Evolutionary conservation across 805 yeast genomes (phyloP), one percentile per base, ranked within the genome.

Genomic region (Ogataea polymorpha): DNA sequence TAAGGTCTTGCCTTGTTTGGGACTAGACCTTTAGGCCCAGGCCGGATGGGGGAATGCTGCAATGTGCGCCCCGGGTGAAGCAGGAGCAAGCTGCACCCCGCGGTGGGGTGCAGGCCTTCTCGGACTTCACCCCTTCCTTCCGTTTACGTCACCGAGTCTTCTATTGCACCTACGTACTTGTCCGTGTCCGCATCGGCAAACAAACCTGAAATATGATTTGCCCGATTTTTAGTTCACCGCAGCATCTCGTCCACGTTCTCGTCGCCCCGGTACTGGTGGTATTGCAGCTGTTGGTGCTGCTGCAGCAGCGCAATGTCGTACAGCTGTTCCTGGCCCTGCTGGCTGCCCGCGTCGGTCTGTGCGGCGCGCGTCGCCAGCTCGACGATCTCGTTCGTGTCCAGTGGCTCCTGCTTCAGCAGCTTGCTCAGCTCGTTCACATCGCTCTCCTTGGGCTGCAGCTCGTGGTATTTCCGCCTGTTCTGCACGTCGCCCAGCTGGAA

Each of bases 341-440:
- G 28, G 5, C 26, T 12, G 20, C 27, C 17, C 16, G 37, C n/a
- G 16, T 51, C 54, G 35, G 42, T 41, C 39, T 48, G 51, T 15
- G 55, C 55, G 3, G 55, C 58, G 15, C 58, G 37, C 14, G 53
- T 48, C 3, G 58, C 58, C 20, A 53, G 43, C 40, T 50, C 55
- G 17, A 51, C 58, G 24, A 53, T 51, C 31, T 51, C 54, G 35
- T 44, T 48, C 7, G 54, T 46, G 28, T 53, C 50, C 41, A 53
- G 40, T 11, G 39, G 50, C 17, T 48, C 50, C 29, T 51, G 55
- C 32, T 50, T 49, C 16, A 53, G 42, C 30, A 53, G 35, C 30
- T 44, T 51, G 6, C 55, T 45, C 14, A 53, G 40, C 33, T 49
- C 58, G 37, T 34, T 38, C 18, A 42, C 53, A 14, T 53, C 55